Percentiles rank a stretch among this genome's conserved stretches.
Evolutionary conservation across 192 early-diverging fungal species (phyloP).

Genomic region (Linnemannia schmuckeri): DNA sequence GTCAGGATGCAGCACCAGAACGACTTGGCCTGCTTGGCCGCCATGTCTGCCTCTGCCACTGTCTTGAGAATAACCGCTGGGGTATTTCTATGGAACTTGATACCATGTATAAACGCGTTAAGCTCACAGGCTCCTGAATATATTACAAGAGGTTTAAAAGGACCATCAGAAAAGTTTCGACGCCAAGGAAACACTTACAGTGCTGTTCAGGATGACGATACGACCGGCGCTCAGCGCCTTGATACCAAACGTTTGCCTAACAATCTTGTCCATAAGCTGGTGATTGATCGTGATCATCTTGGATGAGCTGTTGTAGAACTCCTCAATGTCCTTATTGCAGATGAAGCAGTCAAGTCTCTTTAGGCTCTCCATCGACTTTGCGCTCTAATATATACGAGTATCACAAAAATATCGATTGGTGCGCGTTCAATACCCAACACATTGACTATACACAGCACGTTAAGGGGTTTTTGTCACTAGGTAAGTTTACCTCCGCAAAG

Average conservation of each 20-base stretch:
- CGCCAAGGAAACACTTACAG: constrained; percentile 33
- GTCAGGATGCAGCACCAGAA: constrained; percentile 61
- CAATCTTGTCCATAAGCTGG: constrained; percentile 68
- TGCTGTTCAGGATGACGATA: constrained; percentile 82
- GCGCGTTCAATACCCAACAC: not conserved
- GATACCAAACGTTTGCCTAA: constrained; percentile 66
- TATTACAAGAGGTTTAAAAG: not conserved
- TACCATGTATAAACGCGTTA: not conserved
- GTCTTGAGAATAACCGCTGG: constrained; percentile 73
- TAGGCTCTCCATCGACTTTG: constrained; percentile 70
- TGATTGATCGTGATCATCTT: constrained; percentile 67
- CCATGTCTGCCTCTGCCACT: constrained; percentile 53
- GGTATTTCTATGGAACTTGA: constrained; percentile 74
- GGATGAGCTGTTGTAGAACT: constrained; percentile 78
- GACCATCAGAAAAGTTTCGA: not conserved
- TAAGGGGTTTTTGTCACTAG: not conserved
- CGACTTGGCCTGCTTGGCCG: constrained; percentile 47
- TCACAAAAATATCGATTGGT: not conserved
- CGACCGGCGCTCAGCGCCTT: constrained; percentile 80
- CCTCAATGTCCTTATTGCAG: constrained; percentile 80
- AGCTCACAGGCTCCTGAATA: not conserved
- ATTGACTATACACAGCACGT: no score
- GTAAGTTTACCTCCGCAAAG: constrained; percentile 68
- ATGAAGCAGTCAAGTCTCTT: constrained; percentile 83
- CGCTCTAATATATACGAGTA: constrained; percentile 57